phyloP scores from a whole-genome alignment of 495 filamentous ascomycete species.

The Neurospora tetrasperma region DNA sequence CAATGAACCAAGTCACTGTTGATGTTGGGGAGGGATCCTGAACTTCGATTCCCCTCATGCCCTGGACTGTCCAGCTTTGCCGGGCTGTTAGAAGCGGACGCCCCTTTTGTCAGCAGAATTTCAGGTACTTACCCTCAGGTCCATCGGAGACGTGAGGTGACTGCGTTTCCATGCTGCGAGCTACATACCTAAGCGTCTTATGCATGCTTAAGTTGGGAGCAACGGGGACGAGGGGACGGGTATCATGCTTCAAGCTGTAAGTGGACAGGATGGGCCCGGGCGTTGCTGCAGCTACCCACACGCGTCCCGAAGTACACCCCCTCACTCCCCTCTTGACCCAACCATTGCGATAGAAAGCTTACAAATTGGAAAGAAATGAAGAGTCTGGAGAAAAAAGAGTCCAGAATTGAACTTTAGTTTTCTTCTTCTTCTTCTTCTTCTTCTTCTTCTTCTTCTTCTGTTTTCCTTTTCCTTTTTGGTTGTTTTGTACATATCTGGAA shows the following conservation, averaged over 20 bases:
- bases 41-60: neutral
- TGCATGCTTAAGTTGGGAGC: neutral
- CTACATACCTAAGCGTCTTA: neutral
- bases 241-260: neutral
- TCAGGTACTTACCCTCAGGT: neutral
- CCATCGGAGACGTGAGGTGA: neutral
- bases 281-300: neutral
- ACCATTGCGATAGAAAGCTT: neutral
- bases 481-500: neutral
- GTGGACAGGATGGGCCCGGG: neutral
- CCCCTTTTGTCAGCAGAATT: neutral
- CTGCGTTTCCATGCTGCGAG: neutral
- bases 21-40: neutral
- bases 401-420: neutral
- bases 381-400: neutral
- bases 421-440: too few relatives aligned
- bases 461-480: neutral
- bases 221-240: neutral
- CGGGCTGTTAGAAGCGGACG: neutral
- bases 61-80: neutral
- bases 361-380: neutral
- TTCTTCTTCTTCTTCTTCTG: too few relatives aligned
- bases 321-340: neutral
- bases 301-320: neutral
- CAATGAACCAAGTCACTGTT: neutral